These are phyloP conservation scores for Penicillium argentinense DNA, from an alignment of 495 filamentous ascomycete genomes.

Conservation along the genomic window DNA sequence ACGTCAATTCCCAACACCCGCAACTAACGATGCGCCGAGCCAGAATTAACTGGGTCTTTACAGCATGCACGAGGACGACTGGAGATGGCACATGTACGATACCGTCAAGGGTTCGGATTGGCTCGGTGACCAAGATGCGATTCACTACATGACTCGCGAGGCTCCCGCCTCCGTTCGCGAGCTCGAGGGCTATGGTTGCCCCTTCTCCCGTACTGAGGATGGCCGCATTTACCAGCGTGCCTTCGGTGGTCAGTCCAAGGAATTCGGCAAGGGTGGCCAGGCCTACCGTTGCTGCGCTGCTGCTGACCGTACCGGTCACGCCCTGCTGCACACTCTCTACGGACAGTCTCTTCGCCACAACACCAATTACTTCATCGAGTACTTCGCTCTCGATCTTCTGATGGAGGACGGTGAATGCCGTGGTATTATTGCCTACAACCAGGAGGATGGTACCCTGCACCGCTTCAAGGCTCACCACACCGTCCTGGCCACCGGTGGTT, in stretches of 20 bases:
- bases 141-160: constrained; percentile 98
- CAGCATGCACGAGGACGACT: constrained; percentile 86
- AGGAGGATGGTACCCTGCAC: constrained; percentile 96
- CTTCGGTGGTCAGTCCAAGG: constrained; percentile 94
- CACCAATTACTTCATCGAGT: constrained; percentile 99
- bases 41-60: constrained; percentile 17
- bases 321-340: constrained; percentile 95
- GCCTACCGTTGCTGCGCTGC: constrained; percentile 95
- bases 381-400: constrained; percentile 91
- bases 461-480: constrained; percentile 95
- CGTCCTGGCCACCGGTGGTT: constrained; percentile 92
- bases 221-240: constrained; percentile 98
- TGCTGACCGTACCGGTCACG: constrained; percentile 93
- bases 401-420: constrained; percentile 97
- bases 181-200: constrained; percentile 95
- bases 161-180: constrained; percentile 90
- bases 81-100: constrained; percentile 99
- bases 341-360: constrained; percentile 96
- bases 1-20: constrained; percentile 18
- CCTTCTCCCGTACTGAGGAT: constrained; percentile 96
- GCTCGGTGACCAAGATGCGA: constrained; percentile 98
- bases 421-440: constrained; percentile 94
- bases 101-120: constrained; percentile 98
- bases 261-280: constrained; percentile 94
- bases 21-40: neutral